Conservation (phyloP, 768 basidiomycete species). For the Tylopilus intermedius region DNA sequence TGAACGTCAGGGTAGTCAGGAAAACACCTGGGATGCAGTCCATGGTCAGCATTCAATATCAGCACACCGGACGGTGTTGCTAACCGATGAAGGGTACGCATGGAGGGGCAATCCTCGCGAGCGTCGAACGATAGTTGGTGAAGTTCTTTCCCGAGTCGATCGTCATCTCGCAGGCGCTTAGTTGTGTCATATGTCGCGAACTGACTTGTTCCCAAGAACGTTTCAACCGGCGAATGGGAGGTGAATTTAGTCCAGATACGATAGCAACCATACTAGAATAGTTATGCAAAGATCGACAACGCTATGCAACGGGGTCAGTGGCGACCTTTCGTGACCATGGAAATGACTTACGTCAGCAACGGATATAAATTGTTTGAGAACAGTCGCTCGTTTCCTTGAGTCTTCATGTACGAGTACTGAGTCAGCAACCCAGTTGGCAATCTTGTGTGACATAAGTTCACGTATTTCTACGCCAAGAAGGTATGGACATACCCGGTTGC, state of each 20-base stretch:
- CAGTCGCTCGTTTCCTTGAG: conserved; percentile 69
- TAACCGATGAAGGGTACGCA: conserved; percentile 96
- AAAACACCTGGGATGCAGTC: conserved; percentile 66
- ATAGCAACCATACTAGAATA: conserved; percentile 97
- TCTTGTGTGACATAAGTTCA: conserved; percentile 40
- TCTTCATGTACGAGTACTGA: conserved; percentile 78
- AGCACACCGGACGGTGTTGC: conserved; percentile 13
- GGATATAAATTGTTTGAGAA: conserved; percentile 87
- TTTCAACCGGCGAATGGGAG: conserved; percentile 87
- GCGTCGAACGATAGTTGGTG: conserved; percentile 79
- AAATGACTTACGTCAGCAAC: conserved; percentile 75
- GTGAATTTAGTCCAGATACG: conserved; percentile 88
- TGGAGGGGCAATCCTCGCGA: conserved; percentile 81
- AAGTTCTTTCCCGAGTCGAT: conserved; percentile 95
- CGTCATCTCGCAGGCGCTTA: conserved; percentile 79
- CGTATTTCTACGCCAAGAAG: not conserved
- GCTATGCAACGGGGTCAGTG: conserved; percentile 42
- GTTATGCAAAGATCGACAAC: conserved; percentile 84
- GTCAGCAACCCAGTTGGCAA: conserved; percentile 91
- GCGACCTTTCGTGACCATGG: not conserved
- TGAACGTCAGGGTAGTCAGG: conserved; percentile 94
- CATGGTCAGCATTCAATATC: conserved; percentile 1
- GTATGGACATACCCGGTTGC: conserved; percentile 61
- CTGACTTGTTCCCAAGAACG: conserved; percentile 90
- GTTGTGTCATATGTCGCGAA: conserved; percentile 64